These are phyloP conservation scores for Raddia distichophylla DNA, from an alignment of 176 grass and related monocot genomes.

Conservation along the genomic window DNA sequence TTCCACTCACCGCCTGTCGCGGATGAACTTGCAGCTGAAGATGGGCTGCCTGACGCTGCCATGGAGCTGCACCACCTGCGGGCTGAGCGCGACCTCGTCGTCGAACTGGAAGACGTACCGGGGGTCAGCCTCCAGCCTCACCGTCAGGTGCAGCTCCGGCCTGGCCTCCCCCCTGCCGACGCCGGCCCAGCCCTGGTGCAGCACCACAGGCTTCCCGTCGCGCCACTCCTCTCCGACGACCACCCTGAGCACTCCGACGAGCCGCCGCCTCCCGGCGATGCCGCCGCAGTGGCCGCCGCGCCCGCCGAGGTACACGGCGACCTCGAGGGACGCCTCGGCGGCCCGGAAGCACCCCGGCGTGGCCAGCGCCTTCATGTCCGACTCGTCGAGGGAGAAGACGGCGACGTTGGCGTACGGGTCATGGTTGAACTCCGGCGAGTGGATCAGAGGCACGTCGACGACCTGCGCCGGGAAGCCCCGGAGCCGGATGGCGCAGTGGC, in stretches of 20 bases:
- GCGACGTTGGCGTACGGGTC: slow-evolving; percentile 59
- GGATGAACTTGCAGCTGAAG: slow-evolving; percentile 92
- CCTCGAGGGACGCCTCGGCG: slow-evolving; percentile 50
- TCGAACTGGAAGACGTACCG: slow-evolving; percentile 88
- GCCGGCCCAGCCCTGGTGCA: slow-evolving; percentile 72
- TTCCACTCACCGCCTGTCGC: slow-evolving; percentile 54
- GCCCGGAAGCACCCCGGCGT: slow-evolving; percentile 55
- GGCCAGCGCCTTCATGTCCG: slow-evolving; percentile 50
- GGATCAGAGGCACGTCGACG: slow-evolving; percentile 52
- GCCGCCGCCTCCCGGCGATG: slow-evolving; percentile 44
- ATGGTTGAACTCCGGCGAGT: slow-evolving; percentile 47
- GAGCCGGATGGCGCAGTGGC: slow-evolving; percentile 71
- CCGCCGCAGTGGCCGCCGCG: slow-evolving; percentile 39
- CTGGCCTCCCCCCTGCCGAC: slow-evolving; percentile 51
- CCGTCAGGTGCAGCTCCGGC: slow-evolving; percentile 63
- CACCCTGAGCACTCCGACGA: slow-evolving; percentile 66
- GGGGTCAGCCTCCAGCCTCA: slow-evolving; percentile 70
- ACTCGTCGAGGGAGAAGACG: slow-evolving; percentile 83
- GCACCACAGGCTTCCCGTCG: slow-evolving; percentile 60
- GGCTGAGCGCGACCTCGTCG: slow-evolving; percentile 60
- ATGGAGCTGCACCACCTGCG: slow-evolving; percentile 72
- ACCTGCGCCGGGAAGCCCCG: slow-evolving; percentile 62
- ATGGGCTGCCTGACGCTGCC: slow-evolving; percentile 67
- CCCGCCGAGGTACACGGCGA: slow-evolving; percentile 52
- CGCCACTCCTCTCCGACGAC: slow-evolving; percentile 60